Base-by-base conservation (phyloP, 306 rosid genomes). In the Trifolium fragiferum region DNA sequence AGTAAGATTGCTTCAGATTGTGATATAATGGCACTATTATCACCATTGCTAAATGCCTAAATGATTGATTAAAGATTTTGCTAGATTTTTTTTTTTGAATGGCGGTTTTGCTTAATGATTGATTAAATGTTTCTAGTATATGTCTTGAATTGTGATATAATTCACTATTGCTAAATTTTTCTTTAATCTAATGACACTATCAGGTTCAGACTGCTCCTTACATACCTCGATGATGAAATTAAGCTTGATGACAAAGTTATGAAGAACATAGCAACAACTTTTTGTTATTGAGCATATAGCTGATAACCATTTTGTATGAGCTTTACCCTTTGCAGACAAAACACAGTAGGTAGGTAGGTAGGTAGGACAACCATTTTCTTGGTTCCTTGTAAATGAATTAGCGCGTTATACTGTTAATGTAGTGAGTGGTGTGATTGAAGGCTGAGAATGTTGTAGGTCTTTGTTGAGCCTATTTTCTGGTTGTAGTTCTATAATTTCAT, bases 171-270 rank as follows among this genome's bases (percentile, higher is more conserved):
- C 11, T 51, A 58, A 68, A 6, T 57, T 19, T 65, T 73, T 74
- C 61, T 74, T 18, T 74, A n/a, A 69, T 79, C 53, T 67, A 18
- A 75, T 84, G 70, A 44, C 84, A 85, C 86, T 83, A 51, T 61
- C 92, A 87, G 86, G 76, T 70, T 78, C 81, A 76, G 64, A 81
- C 72, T 19, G 57, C 82, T 12, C 80, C 58, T 62, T 53, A 63
- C 67, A 21, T 61, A 33, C 18, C 83, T 10, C 74, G 88, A 74
- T 83, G 82, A 81, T 40, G 65, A 67, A 79, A 72, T 49, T 63
- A 20, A 46, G 80, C 77, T 64, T 55, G 81, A 38, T 71, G 25
- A 33, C 46, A 32, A 32, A 68, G 69, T 69, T 57, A 49, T 18
- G 40, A 67, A 79, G 80, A 77, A 69, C 77, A 35, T 66, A 72